Conservation (phyloP, 352 stramenopile species). For the Pythium dissimile region DNA sequence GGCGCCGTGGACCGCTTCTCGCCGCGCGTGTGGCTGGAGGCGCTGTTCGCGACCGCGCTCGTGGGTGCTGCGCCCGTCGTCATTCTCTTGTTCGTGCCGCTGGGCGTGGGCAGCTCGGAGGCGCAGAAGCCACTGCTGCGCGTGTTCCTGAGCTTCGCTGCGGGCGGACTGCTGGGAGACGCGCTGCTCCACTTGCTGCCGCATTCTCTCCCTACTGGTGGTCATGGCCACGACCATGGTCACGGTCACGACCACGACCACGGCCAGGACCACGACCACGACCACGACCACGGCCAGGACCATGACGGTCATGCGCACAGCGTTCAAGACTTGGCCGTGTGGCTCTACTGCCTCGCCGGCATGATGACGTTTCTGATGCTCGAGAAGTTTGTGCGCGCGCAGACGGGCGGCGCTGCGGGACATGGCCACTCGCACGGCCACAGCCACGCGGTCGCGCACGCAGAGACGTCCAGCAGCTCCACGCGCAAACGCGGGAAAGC, state of each 20-base stretch:
- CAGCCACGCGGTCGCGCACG: constrained; percentile 30
- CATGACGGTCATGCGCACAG: constrained; percentile 50
- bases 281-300: constrained; percentile 31
- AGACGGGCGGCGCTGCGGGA: constrained; percentile 32
- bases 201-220: constrained; percentile 63
- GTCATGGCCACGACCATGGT: constrained; percentile 3
- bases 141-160: constrained; percentile 87
- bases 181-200: constrained; percentile 89
- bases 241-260: constrained; percentile 19
- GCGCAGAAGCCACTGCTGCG: constrained; percentile 68
- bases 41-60: constrained; percentile 66
- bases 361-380: constrained; percentile 79
- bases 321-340: constrained; percentile 61
- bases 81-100: constrained; percentile 64
- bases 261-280: constrained; percentile 29
- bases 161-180: constrained; percentile 85
- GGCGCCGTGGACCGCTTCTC: constrained; percentile 33
- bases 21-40: constrained; percentile 49
- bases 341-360: constrained; percentile 71
- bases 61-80: constrained; percentile 69
- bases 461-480: too few species aligned
- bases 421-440: constrained; percentile 25
- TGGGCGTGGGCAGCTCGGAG: constrained; percentile 50
- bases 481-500: constrained; percentile 31
- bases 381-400: constrained; percentile 76